phyloP scores from a whole-genome alignment of 192 early-diverging fungal genomes.

The Phlyctochytrium bullatum region DNA sequence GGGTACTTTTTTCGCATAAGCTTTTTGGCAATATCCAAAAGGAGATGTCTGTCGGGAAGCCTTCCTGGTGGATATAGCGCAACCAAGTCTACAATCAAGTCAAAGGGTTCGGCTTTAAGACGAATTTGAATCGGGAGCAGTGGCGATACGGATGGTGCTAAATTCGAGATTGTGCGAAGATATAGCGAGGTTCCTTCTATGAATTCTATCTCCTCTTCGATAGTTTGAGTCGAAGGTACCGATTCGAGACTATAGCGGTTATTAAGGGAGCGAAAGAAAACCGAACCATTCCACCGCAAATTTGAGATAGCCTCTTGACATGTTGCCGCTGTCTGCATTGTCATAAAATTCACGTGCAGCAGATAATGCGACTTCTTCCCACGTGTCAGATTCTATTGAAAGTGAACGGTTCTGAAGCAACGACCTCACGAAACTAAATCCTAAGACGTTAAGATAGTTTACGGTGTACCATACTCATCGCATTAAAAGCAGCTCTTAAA shows the following conservation, averaged over 20 bases:
- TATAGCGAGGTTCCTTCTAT: conserved; percentile 72
- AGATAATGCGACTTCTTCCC: conserved; percentile 22
- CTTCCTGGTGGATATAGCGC: conserved; percentile 39
- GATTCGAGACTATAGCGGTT: conserved; percentile 54
- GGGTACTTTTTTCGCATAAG: conserved; percentile 39
- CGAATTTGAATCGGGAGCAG: conserved; percentile 75
- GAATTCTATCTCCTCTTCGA: conserved; percentile 58
- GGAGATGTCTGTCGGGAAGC: conserved; percentile 22
- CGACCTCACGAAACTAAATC: too few relatives aligned
- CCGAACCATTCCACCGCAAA: conserved; percentile 70
- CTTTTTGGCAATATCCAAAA: conserved; percentile 58
- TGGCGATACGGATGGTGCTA: conserved; percentile 40
- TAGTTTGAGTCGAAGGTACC: conserved; percentile 51
- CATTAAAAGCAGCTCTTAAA: too few relatives aligned
- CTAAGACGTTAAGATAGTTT: too few relatives aligned
- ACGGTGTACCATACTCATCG: too few relatives aligned
- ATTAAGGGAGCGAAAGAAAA: neutral
- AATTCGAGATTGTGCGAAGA: conserved; percentile 41
- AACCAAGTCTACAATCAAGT: conserved; percentile 60
- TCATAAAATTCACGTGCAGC: conserved; percentile 71
- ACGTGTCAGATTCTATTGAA: too few relatives aligned
- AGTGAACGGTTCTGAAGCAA: too few relatives aligned
- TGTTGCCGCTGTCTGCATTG: conserved; percentile 67
- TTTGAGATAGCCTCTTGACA: conserved; percentile 65
- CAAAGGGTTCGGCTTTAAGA: conserved; percentile 55